These are phyloP conservation scores for Rhynchospora pubera DNA, from an alignment of 176 grass and related monocot species.

Conservation along the genomic window DNA sequence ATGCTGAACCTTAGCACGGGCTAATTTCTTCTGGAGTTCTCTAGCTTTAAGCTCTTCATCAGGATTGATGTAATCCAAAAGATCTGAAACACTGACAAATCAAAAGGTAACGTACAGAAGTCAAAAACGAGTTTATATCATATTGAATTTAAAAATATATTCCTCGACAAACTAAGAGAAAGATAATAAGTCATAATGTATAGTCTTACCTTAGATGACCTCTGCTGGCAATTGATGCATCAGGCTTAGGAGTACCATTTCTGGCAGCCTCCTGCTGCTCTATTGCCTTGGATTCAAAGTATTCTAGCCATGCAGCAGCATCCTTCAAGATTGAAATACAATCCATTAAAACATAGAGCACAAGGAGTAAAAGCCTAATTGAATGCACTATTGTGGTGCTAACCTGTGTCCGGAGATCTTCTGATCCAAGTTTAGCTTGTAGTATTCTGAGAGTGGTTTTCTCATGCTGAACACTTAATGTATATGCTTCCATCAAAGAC, in stretches of 20 bases:
- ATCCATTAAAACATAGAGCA: constrained; percentile 25
- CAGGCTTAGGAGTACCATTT: constrained; percentile 97
- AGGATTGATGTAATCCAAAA: constrained; percentile 97
- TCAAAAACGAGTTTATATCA: neutral
- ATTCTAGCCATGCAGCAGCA: constrained; percentile 96
- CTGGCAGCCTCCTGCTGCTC: constrained; percentile 99
- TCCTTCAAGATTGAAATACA: constrained; percentile 44
- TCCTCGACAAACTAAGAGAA: neutral
- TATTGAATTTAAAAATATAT: neutral
- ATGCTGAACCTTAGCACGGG: constrained; percentile 71
- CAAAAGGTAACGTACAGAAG: neutral
- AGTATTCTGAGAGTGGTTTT: constrained; percentile 93
- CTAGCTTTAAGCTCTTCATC: constrained; percentile 86
- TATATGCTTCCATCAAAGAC: constrained; percentile 99
- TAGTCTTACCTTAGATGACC: constrained; percentile 81
- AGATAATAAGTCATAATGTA: neutral
- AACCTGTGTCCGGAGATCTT: constrained; percentile 98
- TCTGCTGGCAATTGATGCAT: constrained; percentile 99
- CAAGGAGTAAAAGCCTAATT: constrained; percentile 19
- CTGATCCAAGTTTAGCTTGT: constrained; percentile 95
- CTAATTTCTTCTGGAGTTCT: constrained; percentile 94
- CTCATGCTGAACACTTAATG: constrained; percentile 98
- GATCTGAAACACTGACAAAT: constrained; percentile 83
- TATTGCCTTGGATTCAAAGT: constrained; percentile 93
- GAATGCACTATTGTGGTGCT: neutral